These are phyloP conservation scores for Suillus fuscotomentosus DNA, from an alignment of 768 basidiomycete species.

Conservation along the genomic window DNA sequence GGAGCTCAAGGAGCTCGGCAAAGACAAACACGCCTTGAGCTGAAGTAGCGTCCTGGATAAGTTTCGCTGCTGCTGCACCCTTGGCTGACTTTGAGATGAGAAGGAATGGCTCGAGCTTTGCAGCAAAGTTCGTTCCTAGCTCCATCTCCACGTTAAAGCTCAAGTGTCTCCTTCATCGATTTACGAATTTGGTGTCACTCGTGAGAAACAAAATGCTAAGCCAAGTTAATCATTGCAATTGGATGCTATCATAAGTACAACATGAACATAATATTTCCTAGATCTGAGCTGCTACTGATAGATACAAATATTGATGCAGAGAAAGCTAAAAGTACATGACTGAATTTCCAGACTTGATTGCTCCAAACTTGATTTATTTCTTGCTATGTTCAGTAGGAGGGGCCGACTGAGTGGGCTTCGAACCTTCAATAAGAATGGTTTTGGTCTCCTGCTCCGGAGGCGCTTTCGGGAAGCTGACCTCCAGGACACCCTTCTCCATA, in stretches of 20 bases:
- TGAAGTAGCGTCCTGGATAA: slow-evolving; percentile 81
- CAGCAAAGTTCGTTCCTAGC: slow-evolving; percentile 56
- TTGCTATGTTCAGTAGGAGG: neutral
- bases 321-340: neutral
- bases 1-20: slow-evolving; percentile 78
- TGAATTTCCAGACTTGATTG: neutral
- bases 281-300: neutral
- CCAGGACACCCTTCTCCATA: neutral
- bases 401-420: neutral
- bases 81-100: slow-evolving; percentile 91
- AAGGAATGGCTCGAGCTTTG: slow-evolving; percentile 85
- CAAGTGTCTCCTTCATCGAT: neutral
- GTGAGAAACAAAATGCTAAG: neutral
- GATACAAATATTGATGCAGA: neutral
- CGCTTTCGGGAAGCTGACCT: neutral
- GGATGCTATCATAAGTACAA: too few species aligned
- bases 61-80: slow-evolving; percentile 89
- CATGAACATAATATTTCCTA: too few species aligned
- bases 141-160: slow-evolving; percentile 43
- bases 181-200: neutral
- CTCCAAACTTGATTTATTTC: neutral
- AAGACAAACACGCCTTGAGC: slow-evolving; percentile 93
- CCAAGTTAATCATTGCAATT: too few species aligned
- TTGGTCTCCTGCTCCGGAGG: neutral
- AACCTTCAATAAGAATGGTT: neutral